Evolutionary conservation across 371 early-diverging fungal species (phyloP).

Genomic region (Smittium culicis): DNA sequence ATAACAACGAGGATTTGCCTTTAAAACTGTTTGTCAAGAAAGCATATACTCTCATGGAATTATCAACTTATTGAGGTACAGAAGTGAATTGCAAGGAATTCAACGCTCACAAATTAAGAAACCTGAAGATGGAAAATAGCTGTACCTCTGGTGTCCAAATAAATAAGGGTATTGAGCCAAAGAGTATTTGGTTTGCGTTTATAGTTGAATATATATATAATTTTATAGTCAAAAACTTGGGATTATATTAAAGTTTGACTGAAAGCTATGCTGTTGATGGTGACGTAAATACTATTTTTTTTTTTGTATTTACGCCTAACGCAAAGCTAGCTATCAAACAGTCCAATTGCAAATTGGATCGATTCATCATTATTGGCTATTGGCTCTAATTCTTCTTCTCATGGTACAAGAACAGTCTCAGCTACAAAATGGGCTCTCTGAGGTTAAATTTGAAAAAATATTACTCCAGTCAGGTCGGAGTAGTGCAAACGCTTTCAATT

Average conservation of each 20-base stretch:
- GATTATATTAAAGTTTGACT: not conserved
- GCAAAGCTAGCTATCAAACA: slow-evolving; percentile 4
- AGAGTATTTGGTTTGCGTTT: not conserved
- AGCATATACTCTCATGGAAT: not conserved
- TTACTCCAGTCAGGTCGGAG: slow-evolving; percentile 1
- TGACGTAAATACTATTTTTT: not conserved
- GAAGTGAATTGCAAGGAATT: slow-evolving; percentile 1
- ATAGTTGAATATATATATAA: not conserved
- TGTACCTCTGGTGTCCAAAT: slow-evolving; percentile 4
- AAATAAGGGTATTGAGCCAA: not conserved
- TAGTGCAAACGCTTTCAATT: not conserved
- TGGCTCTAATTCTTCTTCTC: not conserved
- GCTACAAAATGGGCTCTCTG: not conserved
- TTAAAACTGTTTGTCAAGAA: not conserved
- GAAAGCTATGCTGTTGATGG: not conserved
- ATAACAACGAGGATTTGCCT: not conserved
- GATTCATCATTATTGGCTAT: slow-evolving; percentile 1
- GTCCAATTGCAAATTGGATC: not conserved
- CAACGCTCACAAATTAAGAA: slow-evolving; percentile 2
- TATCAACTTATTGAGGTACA: not conserved
- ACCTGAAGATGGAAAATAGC: not conserved
- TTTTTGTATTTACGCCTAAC: not conserved
- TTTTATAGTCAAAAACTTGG: not conserved
- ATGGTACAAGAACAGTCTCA: not conserved
- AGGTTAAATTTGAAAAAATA: not conserved